phyloP scores from a whole-genome alignment of 1,284 basidiomycete genomes.

The Ustilago esculenta region DNA sequence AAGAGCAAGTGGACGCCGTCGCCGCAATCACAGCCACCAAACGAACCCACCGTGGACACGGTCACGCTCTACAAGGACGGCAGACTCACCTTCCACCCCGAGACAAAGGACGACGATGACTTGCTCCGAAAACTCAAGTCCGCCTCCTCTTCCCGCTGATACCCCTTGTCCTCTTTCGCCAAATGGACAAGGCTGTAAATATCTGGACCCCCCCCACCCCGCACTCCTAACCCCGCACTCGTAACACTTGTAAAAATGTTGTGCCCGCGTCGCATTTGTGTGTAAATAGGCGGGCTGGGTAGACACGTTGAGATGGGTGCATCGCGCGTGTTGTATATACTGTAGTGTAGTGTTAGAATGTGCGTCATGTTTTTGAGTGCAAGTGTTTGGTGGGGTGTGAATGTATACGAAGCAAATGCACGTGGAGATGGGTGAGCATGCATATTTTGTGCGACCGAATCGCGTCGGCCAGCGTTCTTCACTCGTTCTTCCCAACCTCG shows the following conservation, averaged over 20 bases:
- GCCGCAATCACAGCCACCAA: background rate
- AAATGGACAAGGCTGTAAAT: slow-evolving; percentile 16
- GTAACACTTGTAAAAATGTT: no score
- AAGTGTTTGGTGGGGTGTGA: no score
- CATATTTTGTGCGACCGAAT: no score
- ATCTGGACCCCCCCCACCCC: no score
- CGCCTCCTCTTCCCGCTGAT: background rate
- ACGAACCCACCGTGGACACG: slow-evolving; percentile 35
- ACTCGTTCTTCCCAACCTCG: no score
- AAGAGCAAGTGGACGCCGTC: slow-evolving; percentile 6
- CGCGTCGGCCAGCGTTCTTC: no score
- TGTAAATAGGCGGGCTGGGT: no score
- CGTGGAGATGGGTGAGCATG: no score
- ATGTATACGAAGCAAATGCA: no score
- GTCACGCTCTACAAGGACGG: slow-evolving; percentile 69
- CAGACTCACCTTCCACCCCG: slow-evolving; percentile 84
- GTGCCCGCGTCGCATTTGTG: no score
- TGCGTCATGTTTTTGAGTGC: no score
- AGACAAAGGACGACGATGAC: slow-evolving; percentile 72
- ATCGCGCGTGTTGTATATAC: slow-evolving; percentile 4
- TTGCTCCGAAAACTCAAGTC: slow-evolving; percentile 26
- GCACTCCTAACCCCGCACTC: no score
- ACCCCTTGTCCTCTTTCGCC: background rate
- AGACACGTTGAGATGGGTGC: slow-evolving; percentile 1
- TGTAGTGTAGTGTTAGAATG: slow-evolving; percentile 20